phyloP scores from a whole-genome alignment of 805 yeast species.

The Ogataea salicorniae region DNA sequence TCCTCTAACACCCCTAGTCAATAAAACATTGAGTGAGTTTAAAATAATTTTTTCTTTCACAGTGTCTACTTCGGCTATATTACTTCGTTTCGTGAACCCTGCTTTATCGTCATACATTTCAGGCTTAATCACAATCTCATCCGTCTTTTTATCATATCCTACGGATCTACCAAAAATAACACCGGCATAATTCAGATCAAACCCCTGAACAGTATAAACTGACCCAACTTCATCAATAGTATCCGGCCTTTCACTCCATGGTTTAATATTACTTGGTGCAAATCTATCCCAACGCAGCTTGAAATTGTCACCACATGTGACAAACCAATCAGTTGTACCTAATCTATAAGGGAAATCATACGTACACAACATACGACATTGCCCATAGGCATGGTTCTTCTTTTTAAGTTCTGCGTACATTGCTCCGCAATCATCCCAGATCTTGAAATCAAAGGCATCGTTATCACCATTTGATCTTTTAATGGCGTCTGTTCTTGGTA shows the following conservation, averaged over 20 bases:
- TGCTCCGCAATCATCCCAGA: constrained; percentile 38
- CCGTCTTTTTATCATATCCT: constrained; percentile 33
- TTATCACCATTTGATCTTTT: constrained; percentile 7
- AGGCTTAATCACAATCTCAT: constrained; percentile 30
- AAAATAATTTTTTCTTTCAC: constrained; percentile 38
- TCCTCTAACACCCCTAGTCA: constrained; percentile 43
- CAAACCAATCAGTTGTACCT: constrained; percentile 41
- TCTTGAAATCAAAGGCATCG: constrained; percentile 21
- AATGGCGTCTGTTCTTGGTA: constrained; percentile 24
- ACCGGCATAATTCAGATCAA: constrained; percentile 43
- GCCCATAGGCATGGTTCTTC: constrained; percentile 32
- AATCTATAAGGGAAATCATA: constrained; percentile 43
- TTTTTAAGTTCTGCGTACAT: constrained; percentile 34
- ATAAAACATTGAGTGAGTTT: constrained; percentile 40
- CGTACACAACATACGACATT: constrained; percentile 38
- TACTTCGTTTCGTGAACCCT: constrained; percentile 38
- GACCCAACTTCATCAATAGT: constrained; percentile 45
- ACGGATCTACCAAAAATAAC: constrained; percentile 41
- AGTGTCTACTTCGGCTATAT: constrained; percentile 30
- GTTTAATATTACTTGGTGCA: constrained; percentile 33
- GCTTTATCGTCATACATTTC: constrained; percentile 41
- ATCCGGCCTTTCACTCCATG: constrained; percentile 43
- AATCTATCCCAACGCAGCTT: constrained; percentile 44
- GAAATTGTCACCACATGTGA: constrained; percentile 37
- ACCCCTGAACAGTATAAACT: constrained; percentile 44